A percentile compares a stretch with the other conserved stretches of the same genome.
Evolutionary conservation across 352 stramenopile species (phyloP).

Genomic region (Albugo candida): DNA sequence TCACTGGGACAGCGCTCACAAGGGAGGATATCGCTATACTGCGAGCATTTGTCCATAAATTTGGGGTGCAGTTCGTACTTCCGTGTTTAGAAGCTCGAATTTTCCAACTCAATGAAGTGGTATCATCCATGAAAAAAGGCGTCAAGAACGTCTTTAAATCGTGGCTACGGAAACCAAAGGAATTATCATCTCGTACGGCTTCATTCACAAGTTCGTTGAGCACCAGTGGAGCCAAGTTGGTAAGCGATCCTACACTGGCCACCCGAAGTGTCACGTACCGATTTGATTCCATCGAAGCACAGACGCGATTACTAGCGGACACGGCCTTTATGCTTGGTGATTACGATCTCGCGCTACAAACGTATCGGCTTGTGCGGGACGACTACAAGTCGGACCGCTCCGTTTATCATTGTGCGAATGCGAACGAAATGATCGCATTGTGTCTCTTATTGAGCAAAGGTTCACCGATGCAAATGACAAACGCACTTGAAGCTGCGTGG

Average conservation of each 20-base stretch:
- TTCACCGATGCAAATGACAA: slow-evolving; percentile 67
- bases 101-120: slow-evolving; percentile 70
- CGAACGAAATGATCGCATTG: slow-evolving; percentile 78
- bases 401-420: slow-evolving; percentile 54
- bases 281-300: slow-evolving; percentile 73
- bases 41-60: slow-evolving; percentile 49
- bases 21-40: slow-evolving; percentile 43
- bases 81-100: slow-evolving; percentile 67
- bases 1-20: slow-evolving; percentile 13
- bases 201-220: slow-evolving; percentile 3
- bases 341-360: slow-evolving; percentile 76
- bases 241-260: neutral
- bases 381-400: slow-evolving; percentile 84
- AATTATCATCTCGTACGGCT: slow-evolving; percentile 17
- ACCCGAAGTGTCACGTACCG: slow-evolving; percentile 32
- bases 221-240: neutral
- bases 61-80: slow-evolving; percentile 60
- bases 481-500: slow-evolving; percentile 48
- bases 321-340: slow-evolving; percentile 80
- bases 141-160: slow-evolving; percentile 86
- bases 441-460: slow-evolving; percentile 61
- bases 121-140: slow-evolving; percentile 80
- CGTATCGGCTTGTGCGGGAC: slow-evolving; percentile 80
- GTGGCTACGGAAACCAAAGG: slow-evolving; percentile 79
- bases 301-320: slow-evolving; percentile 77